Percentiles rank a stretch among this genome's conserved stretches.
phyloP scores from a whole-genome alignment of 2,329 filamentous ascomycete species.

The Phaeosphaeria sp. region DNA sequence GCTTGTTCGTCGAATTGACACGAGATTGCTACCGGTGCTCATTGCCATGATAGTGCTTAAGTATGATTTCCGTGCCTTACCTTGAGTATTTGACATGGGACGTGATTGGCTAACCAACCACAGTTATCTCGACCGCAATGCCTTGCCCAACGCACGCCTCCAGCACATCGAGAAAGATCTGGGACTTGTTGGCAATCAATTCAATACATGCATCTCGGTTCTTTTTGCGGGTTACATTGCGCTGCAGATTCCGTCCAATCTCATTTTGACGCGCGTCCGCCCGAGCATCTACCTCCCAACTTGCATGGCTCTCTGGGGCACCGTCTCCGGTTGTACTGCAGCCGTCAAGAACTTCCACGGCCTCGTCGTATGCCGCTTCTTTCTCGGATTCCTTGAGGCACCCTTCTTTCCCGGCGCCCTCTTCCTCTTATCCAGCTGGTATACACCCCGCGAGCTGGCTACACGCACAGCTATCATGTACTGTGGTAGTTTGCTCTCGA shows the following conservation, averaged over 20 bases:
- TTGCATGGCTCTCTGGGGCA: constrained; percentile 3
- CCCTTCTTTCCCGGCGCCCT: constrained; percentile 3
- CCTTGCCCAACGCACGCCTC: neutral
- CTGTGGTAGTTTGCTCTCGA: constrained; percentile 57
- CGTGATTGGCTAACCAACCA: neutral
- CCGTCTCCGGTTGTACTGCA: constrained; percentile 3
- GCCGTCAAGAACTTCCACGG: constrained; percentile 3
- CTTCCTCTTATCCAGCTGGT: constrained; percentile 56
- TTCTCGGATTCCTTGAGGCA: constrained; percentile 7
- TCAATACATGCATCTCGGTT: neutral
- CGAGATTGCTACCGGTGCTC: neutral
- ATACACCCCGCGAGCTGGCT: constrained; percentile 58
- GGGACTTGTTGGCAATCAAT: neutral
- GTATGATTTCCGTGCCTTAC: neutral
- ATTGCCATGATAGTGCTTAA: neutral
- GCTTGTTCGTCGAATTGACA: neutral
- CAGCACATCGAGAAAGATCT: neutral
- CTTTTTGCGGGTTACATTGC: constrained; percentile 33
- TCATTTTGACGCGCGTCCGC: constrained; percentile 59
- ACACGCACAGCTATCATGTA: constrained; percentile 59
- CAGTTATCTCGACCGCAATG: neutral
- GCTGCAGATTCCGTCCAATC: constrained; percentile 63
- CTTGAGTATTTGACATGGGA: neutral
- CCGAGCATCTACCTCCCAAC: constrained; percentile 59
- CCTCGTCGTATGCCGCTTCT: constrained; percentile 6